phyloP scores from a whole-genome alignment of 306 rosid species.

The Rosa lucieae region DNA sequence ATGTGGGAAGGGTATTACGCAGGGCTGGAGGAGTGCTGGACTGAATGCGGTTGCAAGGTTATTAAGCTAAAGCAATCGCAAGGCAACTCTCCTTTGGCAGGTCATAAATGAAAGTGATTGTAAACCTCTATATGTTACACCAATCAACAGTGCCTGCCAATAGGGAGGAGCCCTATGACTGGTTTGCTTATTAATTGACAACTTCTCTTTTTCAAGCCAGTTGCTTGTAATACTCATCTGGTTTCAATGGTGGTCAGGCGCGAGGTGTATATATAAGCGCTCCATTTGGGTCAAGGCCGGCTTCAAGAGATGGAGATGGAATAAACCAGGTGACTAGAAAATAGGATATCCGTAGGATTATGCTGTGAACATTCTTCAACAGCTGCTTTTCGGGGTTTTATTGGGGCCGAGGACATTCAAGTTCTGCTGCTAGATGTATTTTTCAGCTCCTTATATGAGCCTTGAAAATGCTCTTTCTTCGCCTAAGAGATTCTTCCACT shows the following conservation, averaged over 20 bases:
- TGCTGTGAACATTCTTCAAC: slow-evolving; percentile 17
- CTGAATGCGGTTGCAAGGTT: background rate
- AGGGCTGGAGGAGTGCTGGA: background rate
- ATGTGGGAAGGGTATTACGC: background rate
- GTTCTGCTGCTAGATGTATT: background rate
- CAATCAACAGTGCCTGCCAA: slow-evolving; percentile 45
- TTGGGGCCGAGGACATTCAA: slow-evolving; percentile 3
- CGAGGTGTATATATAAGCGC: slow-evolving; percentile 31
- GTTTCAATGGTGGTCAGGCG: background rate
- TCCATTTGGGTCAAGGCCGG: slow-evolving; percentile 10
- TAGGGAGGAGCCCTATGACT: slow-evolving; percentile 57
- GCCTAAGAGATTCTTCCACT: slow-evolving; percentile 16
- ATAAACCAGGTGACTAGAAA: slow-evolving; percentile 32
- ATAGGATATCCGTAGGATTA: slow-evolving; percentile 46
- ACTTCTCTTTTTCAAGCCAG: background rate
- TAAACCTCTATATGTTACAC: background rate
- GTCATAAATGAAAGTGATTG: background rate
- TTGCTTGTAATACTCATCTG: background rate
- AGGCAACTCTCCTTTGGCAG: slow-evolving; percentile 71
- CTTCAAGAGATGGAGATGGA: slow-evolving; percentile 21
- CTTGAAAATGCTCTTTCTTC: background rate
- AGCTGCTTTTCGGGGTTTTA: background rate
- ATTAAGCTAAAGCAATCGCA: slow-evolving; percentile 47
- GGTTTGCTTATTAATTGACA: slow-evolving; percentile 40
- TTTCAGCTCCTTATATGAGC: background rate